These are phyloP conservation scores for Pestalotiopsis sp. DNA, from an alignment of 2,329 filamentous ascomycete species.

Conservation along the genomic window DNA sequence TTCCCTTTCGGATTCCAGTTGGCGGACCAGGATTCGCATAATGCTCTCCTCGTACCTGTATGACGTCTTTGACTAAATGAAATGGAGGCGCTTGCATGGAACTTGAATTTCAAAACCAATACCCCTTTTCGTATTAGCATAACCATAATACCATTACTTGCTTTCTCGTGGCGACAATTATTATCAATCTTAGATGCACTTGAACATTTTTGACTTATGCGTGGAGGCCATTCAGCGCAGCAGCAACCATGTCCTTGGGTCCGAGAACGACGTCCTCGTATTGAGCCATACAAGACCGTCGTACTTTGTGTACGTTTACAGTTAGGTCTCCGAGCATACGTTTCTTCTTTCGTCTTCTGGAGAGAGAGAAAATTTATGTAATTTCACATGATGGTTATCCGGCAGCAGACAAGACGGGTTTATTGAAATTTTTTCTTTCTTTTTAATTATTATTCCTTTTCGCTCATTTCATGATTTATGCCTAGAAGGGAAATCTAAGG, in stretches of 20 bases:
- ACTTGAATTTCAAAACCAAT: not conserved
- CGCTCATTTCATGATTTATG: conserved; percentile 27
- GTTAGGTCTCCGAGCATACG: no score
- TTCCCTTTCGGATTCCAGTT: not conserved
- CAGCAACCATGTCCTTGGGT: no score
- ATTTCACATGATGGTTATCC: not conserved
- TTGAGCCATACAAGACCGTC: no score
- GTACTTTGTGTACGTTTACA: no score
- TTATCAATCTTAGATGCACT: no score
- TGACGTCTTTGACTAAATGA: not conserved
- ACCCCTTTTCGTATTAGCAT: not conserved
- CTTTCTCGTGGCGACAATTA: not conserved
- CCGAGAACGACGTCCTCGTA: no score
- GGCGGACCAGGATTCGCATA: not conserved
- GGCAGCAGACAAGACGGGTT: not conserved
- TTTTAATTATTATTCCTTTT: conserved; percentile 26
- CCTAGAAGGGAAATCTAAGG: conserved; percentile 30
- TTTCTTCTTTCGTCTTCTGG: not conserved
- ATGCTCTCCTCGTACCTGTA: not conserved
- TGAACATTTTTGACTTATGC: no score
- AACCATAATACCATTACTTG: not conserved
- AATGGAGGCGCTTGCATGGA: not conserved
- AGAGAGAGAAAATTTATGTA: not conserved
- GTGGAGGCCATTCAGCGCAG: no score
- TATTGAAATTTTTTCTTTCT: conserved; percentile 26